These are phyloP conservation scores for Alloteropsis semialata DNA, from an alignment of 176 grass and related monocot genomes.

Conservation along the genomic window DNA sequence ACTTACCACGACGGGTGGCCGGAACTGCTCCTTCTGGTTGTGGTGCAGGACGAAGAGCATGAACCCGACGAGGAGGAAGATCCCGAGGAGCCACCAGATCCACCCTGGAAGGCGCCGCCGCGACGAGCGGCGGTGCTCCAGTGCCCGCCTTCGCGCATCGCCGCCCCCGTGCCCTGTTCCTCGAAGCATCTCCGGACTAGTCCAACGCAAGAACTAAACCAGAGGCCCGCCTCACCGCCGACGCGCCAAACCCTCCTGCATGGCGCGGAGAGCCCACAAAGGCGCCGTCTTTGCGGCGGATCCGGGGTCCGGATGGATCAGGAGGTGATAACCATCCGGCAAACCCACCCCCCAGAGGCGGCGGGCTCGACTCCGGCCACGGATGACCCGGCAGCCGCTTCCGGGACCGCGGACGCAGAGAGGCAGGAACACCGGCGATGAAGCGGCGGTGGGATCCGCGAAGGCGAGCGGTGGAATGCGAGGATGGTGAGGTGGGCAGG, in stretches of 20 bases:
- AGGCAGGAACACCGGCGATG: slow-evolving; percentile 14
- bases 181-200: slow-evolving; percentile 3
- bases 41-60: slow-evolving; percentile 94
- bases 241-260: slow-evolving; percentile 16
- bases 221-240: slow-evolving; percentile 19
- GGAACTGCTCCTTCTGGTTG: slow-evolving; percentile 75
- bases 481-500: slow-evolving; percentile 12
- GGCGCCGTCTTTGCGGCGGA: slow-evolving; percentile 38
- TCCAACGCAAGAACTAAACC: slow-evolving; percentile 14
- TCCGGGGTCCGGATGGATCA: slow-evolving; percentile 32
- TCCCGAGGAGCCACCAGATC: slow-evolving; percentile 91
- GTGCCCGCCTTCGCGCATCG: slow-evolving; percentile 63
- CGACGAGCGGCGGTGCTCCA: slow-evolving; percentile 64
- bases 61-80: slow-evolving; percentile 68
- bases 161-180: background rate
- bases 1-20: slow-evolving; percentile 58
- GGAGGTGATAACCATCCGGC: slow-evolving; percentile 11
- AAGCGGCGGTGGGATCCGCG: slow-evolving; percentile 32
- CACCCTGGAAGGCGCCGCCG: slow-evolving; percentile 62
- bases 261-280: slow-evolving; percentile 31
- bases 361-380: background rate
- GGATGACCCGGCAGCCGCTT: slow-evolving; percentile 5
- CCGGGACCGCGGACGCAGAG: slow-evolving; percentile 9
- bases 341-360: background rate
- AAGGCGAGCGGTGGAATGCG: slow-evolving; percentile 25